Evolutionary conservation across 2,329 filamentous ascomycete genomes (phyloP), one percentile per base, ranked within the genome.

Genomic region (Alternaria ventricosa): DNA sequence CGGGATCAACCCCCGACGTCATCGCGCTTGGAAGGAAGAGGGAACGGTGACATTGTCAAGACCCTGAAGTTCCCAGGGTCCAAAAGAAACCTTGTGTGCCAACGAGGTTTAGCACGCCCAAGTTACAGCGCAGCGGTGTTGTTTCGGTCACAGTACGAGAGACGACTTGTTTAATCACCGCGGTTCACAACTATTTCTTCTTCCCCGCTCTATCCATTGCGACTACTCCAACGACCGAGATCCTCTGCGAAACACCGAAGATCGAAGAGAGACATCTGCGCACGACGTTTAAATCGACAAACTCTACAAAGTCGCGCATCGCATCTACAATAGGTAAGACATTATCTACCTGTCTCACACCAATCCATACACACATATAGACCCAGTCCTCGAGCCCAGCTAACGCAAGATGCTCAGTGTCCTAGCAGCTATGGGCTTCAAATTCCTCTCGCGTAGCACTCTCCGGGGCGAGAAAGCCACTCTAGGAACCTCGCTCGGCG

Each of bases 401-500:
- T 60, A 46, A 60, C 43, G 36, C 28, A 28, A 12, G 3, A 41
- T 46, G 20, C 44, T 18, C 5, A 61, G 45, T 22, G 6, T 36
- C 23, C 22, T 27, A 8, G 12, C 23, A 46, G 43, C 36, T 46
- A 78, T 76, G 74, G 70, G 67, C 49, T 54, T 77, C 66, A 74
- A 71, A 30, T 78, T 78, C 69, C 69, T 78, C 51, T 70, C 67
- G 7, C 65, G 67, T 63, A 70, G 73, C 62, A 70, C 69, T 53
- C 65, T 78, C 50, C 74, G 74, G 57, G 71, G 70, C 69, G 74
- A 78, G 43, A 78, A 78, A 63, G 65, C 68, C 57, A 70, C 70
- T 9, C 15, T 69, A 25, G 66, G 69, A 4, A 73, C 71, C 28
- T 66, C 66, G 1, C 69, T 76, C 23, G 55, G 65, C 43, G 65